A percentile compares a stretch with the other conserved stretches of the same genome.
Conservation (phyloP, 768 basidiomycete species). For the Kockovaella imperatae region DNA sequence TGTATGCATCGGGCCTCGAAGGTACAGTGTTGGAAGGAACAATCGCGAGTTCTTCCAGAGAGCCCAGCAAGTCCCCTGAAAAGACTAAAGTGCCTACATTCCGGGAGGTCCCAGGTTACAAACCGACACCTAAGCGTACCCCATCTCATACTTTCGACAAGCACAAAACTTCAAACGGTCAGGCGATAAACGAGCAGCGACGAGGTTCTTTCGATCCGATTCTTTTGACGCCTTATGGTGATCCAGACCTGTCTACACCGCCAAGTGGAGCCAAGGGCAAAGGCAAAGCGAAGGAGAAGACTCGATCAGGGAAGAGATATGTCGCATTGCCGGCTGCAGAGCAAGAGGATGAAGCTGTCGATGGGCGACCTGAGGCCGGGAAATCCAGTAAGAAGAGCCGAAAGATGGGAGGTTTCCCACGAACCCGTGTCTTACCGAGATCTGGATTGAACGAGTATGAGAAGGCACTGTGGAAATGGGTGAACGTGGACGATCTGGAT, state of each 20-base stretch:
- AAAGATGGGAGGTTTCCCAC: background rate
- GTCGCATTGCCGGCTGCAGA: conserved; percentile 16
- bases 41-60: conserved; percentile 7
- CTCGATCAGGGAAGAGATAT: conserved; percentile 24
- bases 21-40: conserved; percentile 8
- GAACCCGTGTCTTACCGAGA: conserved; percentile 3
- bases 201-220: conserved; percentile 28
- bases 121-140: background rate
- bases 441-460: conserved; percentile 50
- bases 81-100: conserved; percentile 13
- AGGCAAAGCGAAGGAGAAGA: conserved; percentile 19
- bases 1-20: conserved; percentile 32
- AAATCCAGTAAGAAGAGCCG: too few relatives aligned
- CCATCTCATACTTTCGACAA: conserved; percentile 5
- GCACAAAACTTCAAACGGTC: conserved; percentile 3
- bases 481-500: conserved; percentile 96
- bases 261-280: conserved; percentile 16
- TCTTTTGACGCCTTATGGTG: too few relatives aligned
- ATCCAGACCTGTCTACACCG: conserved; percentile 11
- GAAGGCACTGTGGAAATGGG: conserved; percentile 95
- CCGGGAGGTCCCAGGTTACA: conserved; percentile 11
- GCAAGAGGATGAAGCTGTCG: conserved; percentile 19
- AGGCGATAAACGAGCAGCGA: too few relatives aligned
- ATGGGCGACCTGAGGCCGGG: conserved; percentile 6
- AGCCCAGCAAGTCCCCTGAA: conserved; percentile 21